These are phyloP conservation scores for Trichoderma breve DNA, from an alignment of 2,329 filamentous ascomycete genomes.

Conservation along the genomic window DNA sequence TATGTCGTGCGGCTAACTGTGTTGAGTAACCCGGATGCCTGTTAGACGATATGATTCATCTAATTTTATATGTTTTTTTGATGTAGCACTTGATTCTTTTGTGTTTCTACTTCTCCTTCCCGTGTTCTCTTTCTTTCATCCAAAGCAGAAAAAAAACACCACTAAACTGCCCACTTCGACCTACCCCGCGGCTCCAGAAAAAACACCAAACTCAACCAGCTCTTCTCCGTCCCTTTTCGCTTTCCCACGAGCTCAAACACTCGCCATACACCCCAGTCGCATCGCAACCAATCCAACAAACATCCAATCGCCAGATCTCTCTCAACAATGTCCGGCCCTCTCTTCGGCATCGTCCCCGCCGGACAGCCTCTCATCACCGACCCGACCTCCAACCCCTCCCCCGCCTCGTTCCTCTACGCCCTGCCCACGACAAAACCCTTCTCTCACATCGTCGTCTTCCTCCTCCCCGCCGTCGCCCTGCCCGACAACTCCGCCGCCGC, in stretches of 20 bases:
- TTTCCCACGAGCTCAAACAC: background rate
- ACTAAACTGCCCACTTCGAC: background rate
- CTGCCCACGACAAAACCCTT: slow-evolving; percentile 55
- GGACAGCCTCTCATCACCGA: slow-evolving; percentile 56
- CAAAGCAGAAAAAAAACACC: background rate
- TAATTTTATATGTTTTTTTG: background rate
- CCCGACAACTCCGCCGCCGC: slow-evolving; percentile 77
- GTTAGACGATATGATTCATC: background rate
- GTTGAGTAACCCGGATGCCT: background rate
- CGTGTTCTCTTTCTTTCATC: background rate
- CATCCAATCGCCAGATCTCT: background rate
- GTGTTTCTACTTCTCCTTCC: background rate
- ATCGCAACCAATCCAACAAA: background rate
- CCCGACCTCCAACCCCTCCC: slow-evolving; percentile 52
- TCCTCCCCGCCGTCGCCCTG: slow-evolving; percentile 74
- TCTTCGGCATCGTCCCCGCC: slow-evolving; percentile 61
- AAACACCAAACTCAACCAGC: background rate
- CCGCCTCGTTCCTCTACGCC: slow-evolving; percentile 56
- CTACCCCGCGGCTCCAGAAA: background rate
- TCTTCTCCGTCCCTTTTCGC: background rate
- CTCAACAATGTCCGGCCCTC: slow-evolving; percentile 41
- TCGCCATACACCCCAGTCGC: background rate
- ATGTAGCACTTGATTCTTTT: background rate
- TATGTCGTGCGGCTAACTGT: background rate
- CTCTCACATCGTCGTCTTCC: slow-evolving; percentile 83